Evolutionary conservation across 2,329 filamentous ascomycete genomes (phyloP).

Genomic region (Pseudocercospora ulei): DNA sequence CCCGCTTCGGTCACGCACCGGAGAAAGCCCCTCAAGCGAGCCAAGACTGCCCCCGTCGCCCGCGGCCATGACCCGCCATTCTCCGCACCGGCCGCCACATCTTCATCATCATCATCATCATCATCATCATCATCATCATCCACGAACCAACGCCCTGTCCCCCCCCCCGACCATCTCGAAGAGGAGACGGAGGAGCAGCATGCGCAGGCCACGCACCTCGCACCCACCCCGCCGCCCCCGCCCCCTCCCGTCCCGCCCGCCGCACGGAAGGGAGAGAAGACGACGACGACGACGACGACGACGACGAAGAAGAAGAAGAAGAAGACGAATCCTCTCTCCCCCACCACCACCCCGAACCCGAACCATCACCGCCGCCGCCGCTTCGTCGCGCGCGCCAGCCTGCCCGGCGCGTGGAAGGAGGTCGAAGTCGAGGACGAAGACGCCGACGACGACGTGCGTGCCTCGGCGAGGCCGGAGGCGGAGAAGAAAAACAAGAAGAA

Average conservation of each 20-base stretch:
- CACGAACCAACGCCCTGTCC: background rate
- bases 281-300: too few relatives aligned
- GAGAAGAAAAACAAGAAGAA: background rate
- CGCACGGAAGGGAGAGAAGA: too few relatives aligned
- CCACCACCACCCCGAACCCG: background rate
- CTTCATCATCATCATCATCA: background rate
- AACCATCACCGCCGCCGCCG: constrained; percentile 14
- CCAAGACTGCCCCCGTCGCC: constrained; percentile 27
- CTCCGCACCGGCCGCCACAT: background rate
- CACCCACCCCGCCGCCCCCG: too few relatives aligned
- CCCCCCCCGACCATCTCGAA: background rate
- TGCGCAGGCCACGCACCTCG: too few relatives aligned
- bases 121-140: too few relatives aligned
- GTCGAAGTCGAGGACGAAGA: constrained; percentile 28
- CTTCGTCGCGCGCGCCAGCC: constrained; percentile 29
- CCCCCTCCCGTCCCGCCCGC: too few relatives aligned
- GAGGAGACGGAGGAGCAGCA: too few relatives aligned
- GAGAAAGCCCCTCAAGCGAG: constrained; percentile 27
- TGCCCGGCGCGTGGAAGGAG: constrained; percentile 33
- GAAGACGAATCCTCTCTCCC: background rate
- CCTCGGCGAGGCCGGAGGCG: constrained; percentile 18
- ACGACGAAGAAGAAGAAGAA: too few relatives aligned
- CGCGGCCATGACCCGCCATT: constrained; percentile 13
- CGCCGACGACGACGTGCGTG: constrained; percentile 27
- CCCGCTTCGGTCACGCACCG: constrained; percentile 32